Evolutionary conservation across 805 yeast species (phyloP), one percentile per base, ranked within the genome.

Genomic region (Candida sithepensis): DNA sequence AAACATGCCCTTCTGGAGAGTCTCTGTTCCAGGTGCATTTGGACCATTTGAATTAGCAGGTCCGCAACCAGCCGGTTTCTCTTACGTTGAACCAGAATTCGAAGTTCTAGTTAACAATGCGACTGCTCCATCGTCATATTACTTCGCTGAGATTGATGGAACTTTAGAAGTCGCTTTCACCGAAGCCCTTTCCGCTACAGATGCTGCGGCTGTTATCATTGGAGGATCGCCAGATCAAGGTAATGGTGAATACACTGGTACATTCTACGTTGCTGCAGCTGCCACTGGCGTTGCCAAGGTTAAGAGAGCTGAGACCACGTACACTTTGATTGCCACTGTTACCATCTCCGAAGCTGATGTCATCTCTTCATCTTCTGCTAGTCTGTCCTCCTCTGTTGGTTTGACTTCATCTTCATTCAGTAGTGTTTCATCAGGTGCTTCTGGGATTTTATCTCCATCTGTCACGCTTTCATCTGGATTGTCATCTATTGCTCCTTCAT

Each of bases 221-320:
- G 54, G 56, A n/a, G 57, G 55, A 8, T 26, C 30, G 10, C 30
- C 30, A 26, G 30, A 26, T 12, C 8, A 26, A 12, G 57, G 57
- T 39, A 54, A 53, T 30, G 26, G 42, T 26, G 59, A 51, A 47
- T 58, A 28, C 48, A 34, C 14, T 42, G 54, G 39, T 33, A 32
- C 23, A 42, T 44, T 46, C 45, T 40, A 30, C 44, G 55, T 49
- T 50, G 51, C 44, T 38, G 41, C 24, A 20, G 47, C 32, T 46
- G 49, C 41, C 21, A 34, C 45, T 38, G 50, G 34, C 8, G 30
- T 8, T 26, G 30, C 30, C 12, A 26, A 26, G 12, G 30, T 26
- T 26, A 26, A 26, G 30, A 26, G 30, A 26, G 30, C 12, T n/a
- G n/a, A n/a, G n/a, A n/a, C n/a, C n/a, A n/a, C n/a, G n/a, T n/a